Evolutionary conservation across 2,329 filamentous ascomycete genomes (phyloP).

Genomic region (Stachybotrys echinatus): DNA sequence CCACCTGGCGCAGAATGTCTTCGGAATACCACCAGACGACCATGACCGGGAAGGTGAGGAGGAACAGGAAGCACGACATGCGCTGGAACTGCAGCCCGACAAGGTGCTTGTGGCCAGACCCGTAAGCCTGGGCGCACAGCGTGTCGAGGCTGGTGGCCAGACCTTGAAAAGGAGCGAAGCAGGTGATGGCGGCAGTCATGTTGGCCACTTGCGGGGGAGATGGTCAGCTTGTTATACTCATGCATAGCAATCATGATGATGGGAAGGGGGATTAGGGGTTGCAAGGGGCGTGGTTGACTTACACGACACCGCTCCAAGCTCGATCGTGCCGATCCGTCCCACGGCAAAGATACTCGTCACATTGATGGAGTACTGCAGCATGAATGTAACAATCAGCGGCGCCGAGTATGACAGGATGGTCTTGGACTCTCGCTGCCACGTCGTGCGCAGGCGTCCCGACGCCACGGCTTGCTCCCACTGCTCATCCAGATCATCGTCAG

Average conservation of each 20-base stretch:
- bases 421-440: constrained; percentile 85
- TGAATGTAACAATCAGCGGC: constrained; percentile 65
- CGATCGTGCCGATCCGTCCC: constrained; percentile 65
- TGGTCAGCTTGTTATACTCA: constrained; percentile 7
- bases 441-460: constrained; percentile 77
- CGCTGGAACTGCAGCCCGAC: constrained; percentile 79
- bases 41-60: constrained; percentile 66
- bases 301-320: constrained; percentile 39
- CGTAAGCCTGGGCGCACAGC: constrained; percentile 89
- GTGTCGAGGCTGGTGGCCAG: constrained; percentile 88
- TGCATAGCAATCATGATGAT: not conserved
- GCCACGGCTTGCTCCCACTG: constrained; percentile 84
- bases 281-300: constrained; percentile 11
- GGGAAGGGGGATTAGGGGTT: not conserved
- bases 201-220: constrained; percentile 38
- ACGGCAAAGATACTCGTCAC: constrained; percentile 76
- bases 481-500: constrained; percentile 55
- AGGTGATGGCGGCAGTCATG: constrained; percentile 78
- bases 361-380: constrained; percentile 81
- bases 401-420: constrained; percentile 68
- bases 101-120: constrained; percentile 81
- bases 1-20: constrained; percentile 48
- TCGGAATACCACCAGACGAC: constrained; percentile 67
- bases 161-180: constrained; percentile 74
- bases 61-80: constrained; percentile 73